Evolutionary conservation across 1,284 basidiomycete genomes (phyloP), one percentile per base, ranked within the genome.

Genomic region (Pascua guehoae): DNA sequence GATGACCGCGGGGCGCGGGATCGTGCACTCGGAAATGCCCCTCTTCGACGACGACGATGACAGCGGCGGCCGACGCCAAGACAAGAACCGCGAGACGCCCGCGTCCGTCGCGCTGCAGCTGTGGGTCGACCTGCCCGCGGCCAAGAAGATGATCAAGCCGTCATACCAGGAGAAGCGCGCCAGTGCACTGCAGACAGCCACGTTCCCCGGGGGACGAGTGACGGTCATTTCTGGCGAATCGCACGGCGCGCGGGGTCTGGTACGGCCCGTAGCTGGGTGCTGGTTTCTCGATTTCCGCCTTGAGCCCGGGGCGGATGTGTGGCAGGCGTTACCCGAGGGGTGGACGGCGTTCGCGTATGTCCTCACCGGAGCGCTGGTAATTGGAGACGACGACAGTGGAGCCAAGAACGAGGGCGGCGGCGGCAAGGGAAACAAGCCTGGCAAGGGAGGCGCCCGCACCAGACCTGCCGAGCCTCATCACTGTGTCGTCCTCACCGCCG

Each of bases 91-190:
- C 4, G 24, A 32, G 7, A 32, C 24, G 24, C 52, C 47, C 24
- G 24, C 41, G 4, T 55, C 61, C 14, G 82, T 69, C 36, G 94
- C 91, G 8, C 80, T 98, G 43, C 94, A 98, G 70, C 84, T 98
- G 32, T 97, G 94, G 95, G 80, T 97, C 46, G 94, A 97, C 77
- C 80, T 98, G 15, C 95, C 94, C 0, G 87, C 87, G 66, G 72
- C 88, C 78, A 84, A 85, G 75, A 98, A 97, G 78, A 88, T 93
- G 83, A 84, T 86, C 56, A 75, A 79, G 18, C 79, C 81, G 4
- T 68, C 66, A 12, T 83, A 83, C 70, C 81, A 83, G 62, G 81
- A 82, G 66, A 75, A 76, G 55, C 70, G 71, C 18, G 74, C 75
- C 2, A 43, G 49, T 51, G 42, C 5, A 42, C 44, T 9, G 42